phyloP scores from a whole-genome alignment of 495 filamentous ascomycete genomes.

The Aspergillus baeticus region DNA sequence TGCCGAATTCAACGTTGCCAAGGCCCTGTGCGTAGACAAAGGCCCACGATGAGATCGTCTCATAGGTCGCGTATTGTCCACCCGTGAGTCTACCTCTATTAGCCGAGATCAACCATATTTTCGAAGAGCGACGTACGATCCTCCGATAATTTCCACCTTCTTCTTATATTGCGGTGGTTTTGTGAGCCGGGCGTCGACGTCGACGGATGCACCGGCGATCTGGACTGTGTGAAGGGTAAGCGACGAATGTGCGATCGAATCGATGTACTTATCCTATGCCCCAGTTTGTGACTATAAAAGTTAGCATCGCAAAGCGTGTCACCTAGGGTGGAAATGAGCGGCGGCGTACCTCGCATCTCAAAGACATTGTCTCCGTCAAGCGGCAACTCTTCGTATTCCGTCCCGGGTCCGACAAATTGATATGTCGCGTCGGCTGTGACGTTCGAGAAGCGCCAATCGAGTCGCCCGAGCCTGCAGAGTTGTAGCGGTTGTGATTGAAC shows the following conservation, averaged over 20 bases:
- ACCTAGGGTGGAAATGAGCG: not conserved
- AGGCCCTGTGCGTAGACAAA: conserved; percentile 56
- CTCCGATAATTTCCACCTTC: conserved; percentile 67
- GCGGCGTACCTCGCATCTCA: conserved; percentile 35
- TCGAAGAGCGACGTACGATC: conserved; percentile 36
- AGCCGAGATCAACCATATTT: not conserved
- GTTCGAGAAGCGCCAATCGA: conserved; percentile 69
- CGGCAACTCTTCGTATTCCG: conserved; percentile 18
- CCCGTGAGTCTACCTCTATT: conserved; percentile 29
- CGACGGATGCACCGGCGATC: conserved; percentile 54
- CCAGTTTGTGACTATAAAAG: conserved; percentile 60
- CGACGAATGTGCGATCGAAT: not conserved
- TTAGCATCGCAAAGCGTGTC: too few species aligned
- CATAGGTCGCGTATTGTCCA: conserved; percentile 64
- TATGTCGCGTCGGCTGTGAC: conserved; percentile 61
- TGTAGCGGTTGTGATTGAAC: not conserved
- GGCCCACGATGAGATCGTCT: conserved; percentile 60
- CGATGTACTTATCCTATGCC: conserved; percentile 51
- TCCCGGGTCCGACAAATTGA: conserved; percentile 49
- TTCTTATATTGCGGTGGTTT: conserved; percentile 50
- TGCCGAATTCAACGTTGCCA: conserved; percentile 61
- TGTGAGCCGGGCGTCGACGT: conserved; percentile 44
- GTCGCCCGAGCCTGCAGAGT: conserved; percentile 49
- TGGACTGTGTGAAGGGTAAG: conserved; percentile 43
- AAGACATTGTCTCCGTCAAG: conserved; percentile 23